These are phyloP conservation scores for Ceriops decandra DNA, from an alignment of 345 rosid species.

Conservation along the genomic window DNA sequence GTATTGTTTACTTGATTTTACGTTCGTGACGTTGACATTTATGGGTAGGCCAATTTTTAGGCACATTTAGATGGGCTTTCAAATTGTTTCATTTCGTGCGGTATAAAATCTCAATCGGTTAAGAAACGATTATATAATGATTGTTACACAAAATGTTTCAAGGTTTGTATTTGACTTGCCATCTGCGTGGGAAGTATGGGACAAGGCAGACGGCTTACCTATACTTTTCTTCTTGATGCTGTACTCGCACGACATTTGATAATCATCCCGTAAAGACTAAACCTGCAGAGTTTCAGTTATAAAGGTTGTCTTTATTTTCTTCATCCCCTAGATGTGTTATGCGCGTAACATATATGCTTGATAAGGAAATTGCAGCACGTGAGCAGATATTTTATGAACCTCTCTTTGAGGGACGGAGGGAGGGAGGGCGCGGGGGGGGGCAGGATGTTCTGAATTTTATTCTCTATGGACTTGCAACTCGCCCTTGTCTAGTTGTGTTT, in stretches of 20 bases:
- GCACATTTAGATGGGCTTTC: constrained; percentile 29
- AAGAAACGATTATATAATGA: constrained; percentile 29
- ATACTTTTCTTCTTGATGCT: constrained; percentile 47
- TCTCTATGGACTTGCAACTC: no score
- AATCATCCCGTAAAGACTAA: constrained; percentile 26
- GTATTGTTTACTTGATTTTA: constrained; percentile 20
- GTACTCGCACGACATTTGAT: constrained; percentile 44
- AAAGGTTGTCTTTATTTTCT: neutral
- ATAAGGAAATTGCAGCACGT: no score
- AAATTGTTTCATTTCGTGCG: constrained; percentile 49
- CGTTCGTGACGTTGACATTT: constrained; percentile 25
- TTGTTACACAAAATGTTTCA: constrained; percentile 20
- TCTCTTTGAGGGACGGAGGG: no score
- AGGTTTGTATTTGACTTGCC: constrained; percentile 47
- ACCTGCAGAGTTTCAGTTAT: neutral
- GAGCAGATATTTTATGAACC: no score
- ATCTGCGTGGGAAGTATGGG: constrained; percentile 39
- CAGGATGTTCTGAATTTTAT: no score
- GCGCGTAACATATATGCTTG: no score
- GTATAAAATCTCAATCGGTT: constrained; percentile 51
- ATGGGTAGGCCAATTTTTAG: constrained; percentile 24
- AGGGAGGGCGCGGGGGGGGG: no score
- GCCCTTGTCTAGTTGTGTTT: no score
- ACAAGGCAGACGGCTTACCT: constrained; percentile 37
- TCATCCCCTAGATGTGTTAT: neutral